Base-by-base conservation (phyloP, 1,284 basidiomycete species). In the Pseudozyma pruni region DNA sequence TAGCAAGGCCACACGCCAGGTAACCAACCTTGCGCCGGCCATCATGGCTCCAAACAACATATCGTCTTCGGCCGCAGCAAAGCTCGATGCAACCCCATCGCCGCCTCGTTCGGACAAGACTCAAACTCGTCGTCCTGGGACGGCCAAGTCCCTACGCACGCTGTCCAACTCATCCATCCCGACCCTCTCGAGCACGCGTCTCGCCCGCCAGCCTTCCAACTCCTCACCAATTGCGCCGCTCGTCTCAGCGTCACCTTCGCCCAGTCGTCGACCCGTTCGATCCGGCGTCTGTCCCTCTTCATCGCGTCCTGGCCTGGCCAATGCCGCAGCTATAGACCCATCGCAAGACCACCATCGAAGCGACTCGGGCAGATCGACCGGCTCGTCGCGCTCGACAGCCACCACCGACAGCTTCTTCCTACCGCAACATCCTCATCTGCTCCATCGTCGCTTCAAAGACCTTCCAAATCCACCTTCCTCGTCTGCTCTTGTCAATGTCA, bases 381-480 rank as follows among this genome's bases (percentile, higher is more conserved):
- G 63, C 20, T 67, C 63, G 5, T 67, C 63, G n/a, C 33, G 63
- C 25, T 67, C 63, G 8, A 67, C 56, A 10, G 57, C 63, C 10
- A 67, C 63, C 5, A 55, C 54, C 9, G 63, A 67, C 37, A 67
- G 63, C 45, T 59, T 60, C 35, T 67, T 67, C 35, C 17, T 60
- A 40, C 61, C 54, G n/a, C 61, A 64, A 25, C 54, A 64, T 45
- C 45, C 61, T 8, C 60, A 63, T 41, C 16, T 23, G 7, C 45
- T 46, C 32, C 47, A 50, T 16, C 61, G 54, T 4, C 54, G 46
- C 37, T 41, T 57, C 35, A 64, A 58, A 27, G 61, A 64, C 6
- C 49, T 64, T 4, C 61, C 61, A 16, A 25, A 27, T 13, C 49
- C 50, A 2, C 61, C 61, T 2, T 32, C 54, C 16, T 31, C 50